These are phyloP conservation scores for Ambrosia trifida DNA, from an alignment of 129 eudicot species.

Conservation along the genomic window DNA sequence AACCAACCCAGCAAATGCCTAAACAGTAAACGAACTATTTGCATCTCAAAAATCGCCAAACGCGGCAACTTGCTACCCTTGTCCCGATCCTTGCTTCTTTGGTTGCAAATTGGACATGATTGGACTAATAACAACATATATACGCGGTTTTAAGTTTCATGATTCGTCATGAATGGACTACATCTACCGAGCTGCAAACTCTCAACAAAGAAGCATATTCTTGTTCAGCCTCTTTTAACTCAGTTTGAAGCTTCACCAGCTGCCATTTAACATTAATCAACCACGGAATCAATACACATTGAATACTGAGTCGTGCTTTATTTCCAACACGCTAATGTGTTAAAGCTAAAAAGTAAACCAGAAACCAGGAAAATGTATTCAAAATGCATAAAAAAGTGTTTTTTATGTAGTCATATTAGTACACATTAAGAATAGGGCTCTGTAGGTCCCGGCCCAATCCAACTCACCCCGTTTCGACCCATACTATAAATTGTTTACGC, in stretches of 20 bases:
- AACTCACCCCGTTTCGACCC: background rate
- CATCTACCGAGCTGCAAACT: conserved; percentile 20
- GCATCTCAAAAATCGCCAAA: no score
- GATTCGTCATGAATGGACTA: no score
- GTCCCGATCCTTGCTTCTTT: background rate
- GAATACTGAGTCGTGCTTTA: background rate
- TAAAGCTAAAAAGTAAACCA: background rate
- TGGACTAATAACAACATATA: no score
- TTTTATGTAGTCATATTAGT: background rate
- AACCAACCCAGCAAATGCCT: no score
- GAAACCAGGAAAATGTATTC: background rate
- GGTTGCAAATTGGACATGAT: background rate
- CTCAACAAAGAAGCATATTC: conserved; percentile 43
- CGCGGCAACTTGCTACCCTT: no score
- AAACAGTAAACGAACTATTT: no score
- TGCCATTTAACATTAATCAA: conserved; percentile 29
- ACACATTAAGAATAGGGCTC: background rate
- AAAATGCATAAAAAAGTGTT: background rate
- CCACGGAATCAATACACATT: background rate
- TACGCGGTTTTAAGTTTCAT: no score
- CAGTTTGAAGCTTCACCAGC: conserved; percentile 44
- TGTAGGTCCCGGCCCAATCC: background rate
- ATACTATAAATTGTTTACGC: background rate
- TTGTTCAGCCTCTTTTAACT: conserved; percentile 46
- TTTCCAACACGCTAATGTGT: background rate